Evolutionary conservation across 768 basidiomycete genomes (phyloP).

Genomic region (Russula earlei): DNA sequence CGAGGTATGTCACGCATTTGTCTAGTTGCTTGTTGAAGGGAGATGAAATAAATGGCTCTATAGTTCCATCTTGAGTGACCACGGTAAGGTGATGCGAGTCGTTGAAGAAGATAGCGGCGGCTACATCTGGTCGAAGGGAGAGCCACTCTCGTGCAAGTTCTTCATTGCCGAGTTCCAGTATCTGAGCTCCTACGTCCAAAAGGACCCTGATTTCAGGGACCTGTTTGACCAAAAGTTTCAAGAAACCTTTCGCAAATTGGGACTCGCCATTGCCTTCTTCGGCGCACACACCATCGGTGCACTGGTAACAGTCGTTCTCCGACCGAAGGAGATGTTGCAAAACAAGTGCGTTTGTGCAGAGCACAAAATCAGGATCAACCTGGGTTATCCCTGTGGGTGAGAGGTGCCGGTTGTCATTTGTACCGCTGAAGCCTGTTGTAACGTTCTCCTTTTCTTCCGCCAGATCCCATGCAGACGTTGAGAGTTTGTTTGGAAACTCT

Average conservation of each 20-base stretch:
- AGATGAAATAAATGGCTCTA: conserved; percentile 32
- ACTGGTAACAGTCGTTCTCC: conserved; percentile 34
- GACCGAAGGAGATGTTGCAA: conserved; percentile 30
- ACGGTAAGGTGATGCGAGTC: conserved; percentile 30
- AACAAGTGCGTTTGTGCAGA: conserved; percentile 41
- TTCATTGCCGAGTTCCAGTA: conserved; percentile 40
- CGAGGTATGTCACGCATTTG: conserved; percentile 40
- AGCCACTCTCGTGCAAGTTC: conserved; percentile 38
- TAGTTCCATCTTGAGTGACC: conserved; percentile 29
- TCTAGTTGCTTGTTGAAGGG: conserved; percentile 29
- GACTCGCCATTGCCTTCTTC: conserved; percentile 13
- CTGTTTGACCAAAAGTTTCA: conserved; percentile 27
- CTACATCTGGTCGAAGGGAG: conserved; percentile 20
- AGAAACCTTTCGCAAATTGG: conserved; percentile 24
- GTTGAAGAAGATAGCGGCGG: conserved; percentile 36
- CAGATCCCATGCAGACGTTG: conserved; percentile 46
- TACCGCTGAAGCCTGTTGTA: conserved; percentile 47
- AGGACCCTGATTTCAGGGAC: conserved; percentile 36
- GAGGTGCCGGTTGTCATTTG: conserved; percentile 38
- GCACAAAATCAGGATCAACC: conserved; percentile 31
- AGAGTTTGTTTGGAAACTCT: conserved; percentile 38
- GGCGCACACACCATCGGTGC: too few relatives aligned
- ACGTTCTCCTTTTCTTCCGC: conserved; percentile 30
- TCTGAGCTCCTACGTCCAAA: conserved; percentile 48
- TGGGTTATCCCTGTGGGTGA: conserved; percentile 31